Evolutionary conservation across 225 moss, liverwort and hornwort genomes (phyloP).

Genomic region (Takakia lepidozioides): DNA sequence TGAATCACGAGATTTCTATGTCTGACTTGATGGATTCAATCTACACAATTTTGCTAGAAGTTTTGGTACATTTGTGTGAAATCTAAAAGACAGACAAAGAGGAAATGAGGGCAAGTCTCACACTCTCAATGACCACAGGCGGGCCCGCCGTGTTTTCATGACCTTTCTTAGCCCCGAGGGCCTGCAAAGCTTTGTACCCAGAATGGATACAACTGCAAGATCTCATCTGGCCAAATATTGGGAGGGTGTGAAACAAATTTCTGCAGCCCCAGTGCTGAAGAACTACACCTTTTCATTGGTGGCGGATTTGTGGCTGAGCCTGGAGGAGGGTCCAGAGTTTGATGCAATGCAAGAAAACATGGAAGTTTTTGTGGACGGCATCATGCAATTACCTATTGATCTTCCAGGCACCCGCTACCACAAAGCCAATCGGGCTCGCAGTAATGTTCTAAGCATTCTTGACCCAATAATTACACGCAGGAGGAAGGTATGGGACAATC

Average conservation of each 20-base stretch:
- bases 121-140: too few relatives aligned
- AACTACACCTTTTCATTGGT: neutral
- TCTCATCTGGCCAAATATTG: neutral
- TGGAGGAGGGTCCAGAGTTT: neutral
- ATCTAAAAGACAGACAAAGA: too few relatives aligned
- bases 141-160: too few relatives aligned
- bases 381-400: too few relatives aligned
- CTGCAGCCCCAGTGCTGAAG: neutral
- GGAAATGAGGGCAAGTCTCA: too few relatives aligned
- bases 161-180: neutral
- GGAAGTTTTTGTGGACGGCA: neutral
- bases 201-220: neutral
- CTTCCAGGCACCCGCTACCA: neutral
- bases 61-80: too few relatives aligned
- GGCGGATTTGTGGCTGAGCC: neutral
- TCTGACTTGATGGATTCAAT: too few relatives aligned
- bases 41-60: too few relatives aligned
- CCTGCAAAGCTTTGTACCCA: constrained; percentile 1
- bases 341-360: neutral
- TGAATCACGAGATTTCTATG: too few relatives aligned
- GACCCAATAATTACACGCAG: neutral
- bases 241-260: neutral
- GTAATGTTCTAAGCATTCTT: neutral
- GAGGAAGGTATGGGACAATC: too few relatives aligned
- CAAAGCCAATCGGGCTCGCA: neutral